Base-by-base conservation (phyloP, 345 rosid genomes). In the Salix exigua region DNA sequence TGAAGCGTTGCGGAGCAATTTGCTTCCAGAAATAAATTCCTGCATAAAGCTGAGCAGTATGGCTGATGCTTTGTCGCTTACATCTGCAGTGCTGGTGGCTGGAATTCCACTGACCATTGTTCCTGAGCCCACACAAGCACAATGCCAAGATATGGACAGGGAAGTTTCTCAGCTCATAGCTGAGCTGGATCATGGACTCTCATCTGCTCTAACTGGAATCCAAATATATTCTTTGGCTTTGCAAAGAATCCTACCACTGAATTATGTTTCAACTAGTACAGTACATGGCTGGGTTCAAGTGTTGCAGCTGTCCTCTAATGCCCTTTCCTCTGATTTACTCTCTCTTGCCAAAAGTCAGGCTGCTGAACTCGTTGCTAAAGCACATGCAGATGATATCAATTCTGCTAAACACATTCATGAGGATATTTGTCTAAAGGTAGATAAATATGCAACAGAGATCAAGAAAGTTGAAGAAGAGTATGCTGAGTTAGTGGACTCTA, bases 111-210 rank as follows among this genome's bases (percentile, higher is more conserved):
- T 92, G 81, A 87, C 96, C 78, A 84, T 94, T 26, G 97, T 94
- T 83, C 97, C 98, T 74, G 98, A 94, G 87, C 97, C 98, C 68
- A 92, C 97, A 48, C 97, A 86, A 85, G 92, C 83, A 74, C 97
- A 91, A 64, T 92, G 97, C 87, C 83, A 84, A 73, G 92, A 92
- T 67, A 86, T 92, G 87, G 97, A 92, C 79, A 84, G 86, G 84
- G 98, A 94, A 79, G 90, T 91, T 68, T 87, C 91, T 73, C 87
- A 86, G 79, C 83, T 91, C 50, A 80, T 92, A 69, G 81, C 87
- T 28, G 96, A 94, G 72, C 82, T 92, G 83, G 91, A 88, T 82
- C 81, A 71, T 74, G 91, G 94, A 53, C 85, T 88, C 78, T 90
- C 94, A 66, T 87, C 97, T 80, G 90, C 91, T 68, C 77, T 85